Evolutionary conservation across 2,329 filamentous ascomycete species (phyloP).

Genomic region (Colletotrichum neosansevieriae): DNA sequence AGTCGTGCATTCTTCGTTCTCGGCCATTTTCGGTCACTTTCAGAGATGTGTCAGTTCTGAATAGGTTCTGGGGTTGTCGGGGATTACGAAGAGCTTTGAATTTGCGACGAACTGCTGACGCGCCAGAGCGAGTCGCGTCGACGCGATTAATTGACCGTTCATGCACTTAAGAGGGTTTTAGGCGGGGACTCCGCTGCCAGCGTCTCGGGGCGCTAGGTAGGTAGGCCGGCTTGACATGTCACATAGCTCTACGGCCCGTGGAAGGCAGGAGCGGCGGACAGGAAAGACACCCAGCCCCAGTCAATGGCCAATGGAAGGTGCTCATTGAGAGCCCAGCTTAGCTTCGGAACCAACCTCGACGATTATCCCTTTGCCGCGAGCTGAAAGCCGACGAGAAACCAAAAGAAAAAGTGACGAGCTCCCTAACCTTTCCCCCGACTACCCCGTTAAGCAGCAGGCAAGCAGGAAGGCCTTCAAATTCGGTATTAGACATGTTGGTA

Average conservation of each 20-base stretch:
- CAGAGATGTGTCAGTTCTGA: too few species aligned
- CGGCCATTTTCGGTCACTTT: too few species aligned
- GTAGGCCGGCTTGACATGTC: not conserved
- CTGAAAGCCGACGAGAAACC: constrained; percentile 17
- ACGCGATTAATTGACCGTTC: constrained; percentile 23
- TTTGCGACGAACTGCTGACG: constrained; percentile 26
- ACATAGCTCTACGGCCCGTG: constrained; percentile 3
- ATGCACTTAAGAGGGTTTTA: constrained; percentile 22
- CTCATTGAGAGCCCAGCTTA: constrained; percentile 28
- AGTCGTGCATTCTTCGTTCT: too few species aligned
- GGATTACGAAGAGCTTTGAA: not conserved
- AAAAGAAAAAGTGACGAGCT: constrained; percentile 2
- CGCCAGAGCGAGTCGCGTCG: constrained; percentile 35
- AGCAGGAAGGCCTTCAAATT: constrained; percentile 10
- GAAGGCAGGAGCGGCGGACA: constrained; percentile 2
- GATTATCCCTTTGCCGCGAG: constrained; percentile 35
- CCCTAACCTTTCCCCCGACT: not conserved
- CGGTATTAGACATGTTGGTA: constrained; percentile 31
- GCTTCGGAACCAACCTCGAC: constrained; percentile 33
- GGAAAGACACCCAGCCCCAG: not conserved
- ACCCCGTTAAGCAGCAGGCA: not conserved
- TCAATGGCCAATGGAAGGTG: constrained; percentile 31
- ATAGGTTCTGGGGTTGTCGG: too few species aligned
- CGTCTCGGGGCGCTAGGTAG: constrained; percentile 9
- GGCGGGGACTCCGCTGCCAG: not conserved